A percentile compares a stretch with the other conserved stretches of the same genome.
Evolutionary conservation across 2,329 filamentous ascomycete genomes (phyloP).

Genomic region (Sarocladium strictum): DNA sequence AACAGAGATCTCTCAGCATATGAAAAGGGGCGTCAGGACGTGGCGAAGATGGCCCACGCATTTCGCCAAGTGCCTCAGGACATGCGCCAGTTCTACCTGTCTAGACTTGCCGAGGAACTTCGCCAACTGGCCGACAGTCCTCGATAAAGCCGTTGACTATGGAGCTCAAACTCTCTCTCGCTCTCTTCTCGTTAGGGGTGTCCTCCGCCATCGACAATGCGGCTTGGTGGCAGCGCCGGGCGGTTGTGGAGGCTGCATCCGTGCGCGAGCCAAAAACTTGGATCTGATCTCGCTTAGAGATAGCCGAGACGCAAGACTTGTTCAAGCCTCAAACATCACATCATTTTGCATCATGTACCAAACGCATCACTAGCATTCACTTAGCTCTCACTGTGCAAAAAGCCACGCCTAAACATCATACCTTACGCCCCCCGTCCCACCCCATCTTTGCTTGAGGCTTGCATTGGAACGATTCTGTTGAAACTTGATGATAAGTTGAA

Average conservation of each 20-base stretch:
- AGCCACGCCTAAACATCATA: no score
- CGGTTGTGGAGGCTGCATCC: not conserved
- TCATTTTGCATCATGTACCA: no score
- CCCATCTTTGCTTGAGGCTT: no score
- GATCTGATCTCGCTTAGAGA: not conserved
- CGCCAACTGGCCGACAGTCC: constrained; percentile 15
- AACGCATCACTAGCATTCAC: no score
- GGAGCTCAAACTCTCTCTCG: no score
- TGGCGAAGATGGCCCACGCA: constrained; percentile 57
- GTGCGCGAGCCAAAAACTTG: not conserved
- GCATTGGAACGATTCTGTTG: no score
- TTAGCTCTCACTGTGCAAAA: not conserved
- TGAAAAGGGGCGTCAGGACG: constrained; percentile 70
- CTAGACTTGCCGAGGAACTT: constrained; percentile 66
- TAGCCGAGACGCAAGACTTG: not conserved
- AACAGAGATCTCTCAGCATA: constrained; percentile 82
- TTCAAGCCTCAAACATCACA: no score
- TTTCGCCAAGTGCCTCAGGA: constrained; percentile 62
- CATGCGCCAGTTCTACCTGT: constrained; percentile 68
- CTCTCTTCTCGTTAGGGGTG: not conserved
- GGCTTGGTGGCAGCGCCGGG: not conserved
- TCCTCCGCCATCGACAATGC: constrained; percentile 1
- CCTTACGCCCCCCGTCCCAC: no score
- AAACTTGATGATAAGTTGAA: no score
- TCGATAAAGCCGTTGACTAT: not conserved